phyloP scores from a whole-genome alignment of 129 eudicot species.

The Pittosporum tobira region DNA sequence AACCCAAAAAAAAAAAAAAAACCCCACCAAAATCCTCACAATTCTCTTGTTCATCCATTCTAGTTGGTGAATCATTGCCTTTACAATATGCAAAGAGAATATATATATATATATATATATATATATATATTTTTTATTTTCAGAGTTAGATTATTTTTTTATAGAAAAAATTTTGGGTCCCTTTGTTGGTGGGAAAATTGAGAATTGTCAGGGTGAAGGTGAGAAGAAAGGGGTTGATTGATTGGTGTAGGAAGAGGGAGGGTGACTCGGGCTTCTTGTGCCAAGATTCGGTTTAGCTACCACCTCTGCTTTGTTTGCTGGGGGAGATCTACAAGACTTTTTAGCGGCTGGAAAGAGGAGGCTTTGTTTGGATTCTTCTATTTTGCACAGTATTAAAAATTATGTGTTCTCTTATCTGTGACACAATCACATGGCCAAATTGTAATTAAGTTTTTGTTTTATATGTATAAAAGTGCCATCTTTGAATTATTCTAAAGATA shows the following conservation, averaged over 20 bases:
- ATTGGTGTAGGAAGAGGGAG: neutral
- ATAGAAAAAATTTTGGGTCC: neutral
- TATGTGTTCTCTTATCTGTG: neutral
- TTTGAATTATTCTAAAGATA: neutral
- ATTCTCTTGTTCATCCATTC: constrained; percentile 6
- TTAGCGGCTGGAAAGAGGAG: neutral
- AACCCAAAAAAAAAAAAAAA: neutral
- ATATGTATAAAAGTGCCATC: neutral
- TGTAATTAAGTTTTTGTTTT: constrained; percentile 25
- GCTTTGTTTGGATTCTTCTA: neutral
- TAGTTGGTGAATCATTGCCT: neutral
- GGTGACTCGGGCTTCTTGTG: neutral
- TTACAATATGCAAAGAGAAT: constrained; percentile 4
- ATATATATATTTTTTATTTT: neutral
- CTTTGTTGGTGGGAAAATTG: neutral
- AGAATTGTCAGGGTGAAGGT: neutral
- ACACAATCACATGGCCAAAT: constrained; percentile 17
- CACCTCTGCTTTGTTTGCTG: neutral
- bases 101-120: too few relatives aligned
- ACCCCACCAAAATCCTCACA: neutral
- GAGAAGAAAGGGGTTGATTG: neutral
- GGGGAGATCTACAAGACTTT: neutral
- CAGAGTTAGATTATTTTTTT: neutral
- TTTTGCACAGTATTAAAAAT: neutral
- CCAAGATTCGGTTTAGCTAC: too few relatives aligned